These are phyloP conservation scores for Psilocybe azurescens DNA, from an alignment of 768 basidiomycete species.

Conservation along the genomic window DNA sequence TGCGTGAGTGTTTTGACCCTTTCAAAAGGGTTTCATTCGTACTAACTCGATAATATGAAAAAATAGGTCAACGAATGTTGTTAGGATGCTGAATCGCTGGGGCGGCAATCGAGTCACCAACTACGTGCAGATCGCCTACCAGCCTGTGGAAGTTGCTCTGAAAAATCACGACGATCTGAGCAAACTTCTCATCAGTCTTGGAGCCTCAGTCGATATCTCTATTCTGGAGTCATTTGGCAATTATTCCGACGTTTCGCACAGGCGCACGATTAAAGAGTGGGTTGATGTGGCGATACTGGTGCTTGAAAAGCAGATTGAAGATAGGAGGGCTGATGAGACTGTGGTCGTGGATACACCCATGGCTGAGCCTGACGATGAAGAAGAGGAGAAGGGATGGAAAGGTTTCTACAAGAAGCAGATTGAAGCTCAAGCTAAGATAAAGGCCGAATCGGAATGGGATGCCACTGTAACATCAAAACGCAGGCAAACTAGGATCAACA, in stretches of 20 bases:
- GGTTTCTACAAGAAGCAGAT: conserved; percentile 10
- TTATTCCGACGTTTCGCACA: conserved; percentile 24
- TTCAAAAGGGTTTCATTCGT: neutral
- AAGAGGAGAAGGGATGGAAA: conserved; percentile 13
- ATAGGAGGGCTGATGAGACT: conserved; percentile 19
- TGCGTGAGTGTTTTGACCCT: conserved; percentile 30
- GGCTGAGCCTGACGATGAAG: conserved; percentile 3
- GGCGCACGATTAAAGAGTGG: conserved; percentile 43
- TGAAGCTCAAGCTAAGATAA: neutral
- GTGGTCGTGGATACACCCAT: neutral
- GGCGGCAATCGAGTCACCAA: conserved; percentile 22
- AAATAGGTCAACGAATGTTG: conserved; percentile 17
- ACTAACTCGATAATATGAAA: conserved; percentile 1
- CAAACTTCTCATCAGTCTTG: conserved; percentile 42
- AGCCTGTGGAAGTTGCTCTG: conserved; percentile 44
- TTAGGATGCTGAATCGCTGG: conserved; percentile 25
- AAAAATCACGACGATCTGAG: conserved; percentile 39
- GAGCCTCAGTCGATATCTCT: conserved; percentile 39
- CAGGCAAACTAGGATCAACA: neutral
- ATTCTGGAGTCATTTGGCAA: conserved; percentile 26
- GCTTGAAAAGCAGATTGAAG: conserved; percentile 27
- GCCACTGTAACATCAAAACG: neutral
- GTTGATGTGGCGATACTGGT: conserved; percentile 34
- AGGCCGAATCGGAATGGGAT: neutral
- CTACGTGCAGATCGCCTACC: conserved; percentile 30